A percentile compares a stretch with the other conserved stretches of the same genome.
phyloP scores from a whole-genome alignment of 225 moss, liverwort and hornwort species.

The Lunularia cruciata region DNA sequence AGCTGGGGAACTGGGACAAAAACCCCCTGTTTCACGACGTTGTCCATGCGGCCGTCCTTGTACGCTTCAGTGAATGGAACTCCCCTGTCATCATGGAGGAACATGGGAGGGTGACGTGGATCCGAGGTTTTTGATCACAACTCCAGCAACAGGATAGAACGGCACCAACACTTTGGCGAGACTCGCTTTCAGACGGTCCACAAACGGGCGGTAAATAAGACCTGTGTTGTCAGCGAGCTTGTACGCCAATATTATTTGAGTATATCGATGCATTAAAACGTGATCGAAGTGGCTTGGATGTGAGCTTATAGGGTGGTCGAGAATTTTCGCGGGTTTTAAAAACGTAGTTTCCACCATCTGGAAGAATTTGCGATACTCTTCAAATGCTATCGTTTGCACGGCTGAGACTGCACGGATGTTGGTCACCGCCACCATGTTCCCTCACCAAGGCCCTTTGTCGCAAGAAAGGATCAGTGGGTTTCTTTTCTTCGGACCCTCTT shows the following conservation, averaged over 20 bases:
- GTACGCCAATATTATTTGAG: constrained; percentile 33
- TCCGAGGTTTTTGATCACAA: constrained; percentile 34
- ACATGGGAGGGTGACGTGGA: constrained; percentile 32
- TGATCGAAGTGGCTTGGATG: constrained; percentile 41
- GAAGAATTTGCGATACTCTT: constrained; percentile 32
- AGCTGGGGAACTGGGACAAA: constrained; percentile 36
- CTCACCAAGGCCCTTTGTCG: no score
- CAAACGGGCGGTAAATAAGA: constrained; percentile 16
- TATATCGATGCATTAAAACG: constrained; percentile 48
- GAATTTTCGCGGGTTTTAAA: constrained; percentile 17
- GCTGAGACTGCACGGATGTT: no score
- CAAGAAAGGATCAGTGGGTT: no score
- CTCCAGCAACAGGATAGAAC: constrained; percentile 44
- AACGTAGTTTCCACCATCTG: constrained; percentile 12
- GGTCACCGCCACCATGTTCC: no score
- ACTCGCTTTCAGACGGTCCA: constrained; percentile 26
- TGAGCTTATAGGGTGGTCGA: constrained; percentile 1
- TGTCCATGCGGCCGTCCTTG: constrained; percentile 27
- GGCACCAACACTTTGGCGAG: constrained; percentile 32
- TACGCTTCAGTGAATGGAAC: constrained; percentile 41
- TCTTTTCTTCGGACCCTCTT: no score
- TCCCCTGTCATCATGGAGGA: constrained; percentile 34
- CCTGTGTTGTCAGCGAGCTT: constrained; percentile 24
- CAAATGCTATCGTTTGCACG: no score
- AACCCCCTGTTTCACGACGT: constrained; percentile 13